These are phyloP conservation scores for Afroboletus lepidellus DNA, from an alignment of 1,284 basidiomycete species.

Conservation along the genomic window DNA sequence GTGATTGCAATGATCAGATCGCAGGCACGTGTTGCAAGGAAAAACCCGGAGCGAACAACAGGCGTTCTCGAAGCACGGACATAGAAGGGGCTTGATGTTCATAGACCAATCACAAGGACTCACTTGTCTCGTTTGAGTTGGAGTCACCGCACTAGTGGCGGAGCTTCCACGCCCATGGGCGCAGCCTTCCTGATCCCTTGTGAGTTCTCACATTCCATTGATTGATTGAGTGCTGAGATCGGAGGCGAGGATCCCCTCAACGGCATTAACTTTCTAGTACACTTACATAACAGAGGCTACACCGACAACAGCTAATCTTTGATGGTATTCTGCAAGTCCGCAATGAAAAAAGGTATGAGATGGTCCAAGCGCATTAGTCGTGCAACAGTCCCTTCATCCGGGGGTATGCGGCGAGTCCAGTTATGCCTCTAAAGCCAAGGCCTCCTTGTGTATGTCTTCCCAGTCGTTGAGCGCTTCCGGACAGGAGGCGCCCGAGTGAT, in stretches of 20 bases:
- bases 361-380: background rate
- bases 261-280: background rate
- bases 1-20: background rate
- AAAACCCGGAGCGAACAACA: background rate
- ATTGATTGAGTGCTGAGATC: background rate
- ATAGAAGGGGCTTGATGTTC: background rate
- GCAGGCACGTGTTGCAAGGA: background rate
- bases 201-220: background rate
- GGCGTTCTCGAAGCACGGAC: background rate
- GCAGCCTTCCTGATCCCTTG: background rate
- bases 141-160: background rate
- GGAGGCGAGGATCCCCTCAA: background rate
- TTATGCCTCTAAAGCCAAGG: background rate
- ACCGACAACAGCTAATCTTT: background rate
- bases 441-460: slow-evolving; percentile 18
- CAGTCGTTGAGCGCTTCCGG: slow-evolving; percentile 27
- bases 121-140: background rate
- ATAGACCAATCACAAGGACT: background rate
- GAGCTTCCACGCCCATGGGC: background rate
- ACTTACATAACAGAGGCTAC: background rate
- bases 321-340: background rate
- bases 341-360: background rate
- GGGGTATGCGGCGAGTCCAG: background rate
- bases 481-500: background rate
- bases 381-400: background rate